Evolutionary conservation across 768 basidiomycete species (phyloP).

Genomic region (Tulasnella sp.): DNA sequence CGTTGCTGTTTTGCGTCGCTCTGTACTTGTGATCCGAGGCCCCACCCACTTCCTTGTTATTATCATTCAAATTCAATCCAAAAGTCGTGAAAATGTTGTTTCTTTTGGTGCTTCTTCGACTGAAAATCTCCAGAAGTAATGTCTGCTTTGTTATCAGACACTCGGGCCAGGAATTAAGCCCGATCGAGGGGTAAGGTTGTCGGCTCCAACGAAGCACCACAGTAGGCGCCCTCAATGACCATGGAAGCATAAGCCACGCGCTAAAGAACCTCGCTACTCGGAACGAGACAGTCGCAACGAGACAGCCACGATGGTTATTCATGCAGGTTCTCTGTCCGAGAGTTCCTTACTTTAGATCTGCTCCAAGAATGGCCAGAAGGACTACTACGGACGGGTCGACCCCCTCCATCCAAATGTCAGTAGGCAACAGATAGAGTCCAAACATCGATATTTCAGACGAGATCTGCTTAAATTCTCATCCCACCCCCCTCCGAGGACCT

Average conservation of each 20-base stretch:
- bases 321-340: no score
- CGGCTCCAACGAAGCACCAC: neutral
- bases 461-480: no score
- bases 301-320: neutral
- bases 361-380: no score
- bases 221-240: constrained; percentile 1
- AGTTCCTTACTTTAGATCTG: no score
- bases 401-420: no score
- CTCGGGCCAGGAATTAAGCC: neutral
- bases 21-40: neutral
- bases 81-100: neutral
- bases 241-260: neutral
- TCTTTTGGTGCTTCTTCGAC: neutral
- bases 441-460: no score
- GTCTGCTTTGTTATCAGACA: neutral
- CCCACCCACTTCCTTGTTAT: neutral
- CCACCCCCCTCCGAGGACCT: no score
- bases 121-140: neutral
- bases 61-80: constrained; percentile 8
- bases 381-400: no score
- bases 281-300: neutral
- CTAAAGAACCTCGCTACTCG: neutral
- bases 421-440: no score
- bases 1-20: neutral
- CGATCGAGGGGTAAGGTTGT: neutral